Percentiles rank a stretch among this genome's conserved stretches.
phyloP scores from a whole-genome alignment of 768 basidiomycete genomes.

The Hirschioporus abietinus region DNA sequence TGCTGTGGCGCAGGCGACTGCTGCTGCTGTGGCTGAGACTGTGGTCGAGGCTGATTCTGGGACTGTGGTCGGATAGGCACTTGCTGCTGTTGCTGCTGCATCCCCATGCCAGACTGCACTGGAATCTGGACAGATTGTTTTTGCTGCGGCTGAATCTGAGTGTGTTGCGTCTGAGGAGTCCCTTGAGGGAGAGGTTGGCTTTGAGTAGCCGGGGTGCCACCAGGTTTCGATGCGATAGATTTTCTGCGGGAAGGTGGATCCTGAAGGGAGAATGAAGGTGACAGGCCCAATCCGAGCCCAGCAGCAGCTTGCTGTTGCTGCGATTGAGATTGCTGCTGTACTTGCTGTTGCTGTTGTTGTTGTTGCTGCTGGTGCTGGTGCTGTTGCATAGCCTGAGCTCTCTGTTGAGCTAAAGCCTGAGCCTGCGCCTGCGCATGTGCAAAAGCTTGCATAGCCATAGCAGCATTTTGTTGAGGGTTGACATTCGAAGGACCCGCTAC shows the following conservation, averaged over 20 bases:
- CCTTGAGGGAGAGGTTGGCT: slow-evolving; percentile 2
- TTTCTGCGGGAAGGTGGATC: slow-evolving; percentile 17
- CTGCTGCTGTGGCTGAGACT: slow-evolving; percentile 19
- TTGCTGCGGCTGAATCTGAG: background rate
- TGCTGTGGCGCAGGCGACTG: slow-evolving; percentile 6
- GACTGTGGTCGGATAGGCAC: slow-evolving; percentile 6
- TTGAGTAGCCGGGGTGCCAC: slow-evolving; percentile 14
- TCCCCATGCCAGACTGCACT: background rate
- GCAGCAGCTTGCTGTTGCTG: slow-evolving; percentile 12
- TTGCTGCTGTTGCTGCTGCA: slow-evolving; percentile 10
- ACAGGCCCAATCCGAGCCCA: slow-evolving; percentile 17
- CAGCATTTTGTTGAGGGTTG: slow-evolving; percentile 29
- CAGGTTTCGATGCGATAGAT: slow-evolving; percentile 10
- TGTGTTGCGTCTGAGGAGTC: background rate
- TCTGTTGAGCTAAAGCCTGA: slow-evolving; percentile 15
- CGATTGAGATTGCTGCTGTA: slow-evolving; percentile 9
- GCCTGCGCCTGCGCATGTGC: slow-evolving; percentile 20
- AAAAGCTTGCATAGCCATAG: slow-evolving; percentile 32
- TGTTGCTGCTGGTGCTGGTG: slow-evolving; percentile 16
- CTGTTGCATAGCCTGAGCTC: slow-evolving; percentile 22
- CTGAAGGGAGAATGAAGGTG: slow-evolving; percentile 19
- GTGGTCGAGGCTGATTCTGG: slow-evolving; percentile 10
- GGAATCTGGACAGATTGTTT: background rate
- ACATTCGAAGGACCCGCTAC: slow-evolving; percentile 24
- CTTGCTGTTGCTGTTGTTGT: slow-evolving; percentile 15